A percentile compares a stretch with the other conserved stretches of the same genome.
These are phyloP conservation scores for Stentor roeselii DNA, from an alignment of 73 alveolate genomes.

Conservation along the genomic window DNA sequence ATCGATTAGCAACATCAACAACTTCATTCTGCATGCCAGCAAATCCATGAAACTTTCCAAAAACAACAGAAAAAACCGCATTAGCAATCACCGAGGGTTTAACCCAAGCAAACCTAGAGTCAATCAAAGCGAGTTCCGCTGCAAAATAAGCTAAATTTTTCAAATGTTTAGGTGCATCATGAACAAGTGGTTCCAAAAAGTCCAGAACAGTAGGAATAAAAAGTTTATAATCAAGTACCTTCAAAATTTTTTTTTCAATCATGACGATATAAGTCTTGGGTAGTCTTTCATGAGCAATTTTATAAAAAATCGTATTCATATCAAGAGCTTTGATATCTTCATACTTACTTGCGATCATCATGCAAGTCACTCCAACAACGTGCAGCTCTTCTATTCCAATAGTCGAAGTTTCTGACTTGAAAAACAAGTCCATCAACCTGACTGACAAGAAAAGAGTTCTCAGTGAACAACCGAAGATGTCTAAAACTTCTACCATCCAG, in stretches of 20 bases:
- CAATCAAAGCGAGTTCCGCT: too few relatives aligned
- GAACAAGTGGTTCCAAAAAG: too few relatives aligned
- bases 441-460: neutral
- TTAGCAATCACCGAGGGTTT: too few relatives aligned
- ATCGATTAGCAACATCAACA: too few relatives aligned
- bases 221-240: too few relatives aligned
- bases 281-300: neutral
- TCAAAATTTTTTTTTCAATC: neutral
- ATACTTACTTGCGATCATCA: neutral
- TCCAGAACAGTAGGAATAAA: too few relatives aligned
- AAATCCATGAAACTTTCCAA: too few relatives aligned
- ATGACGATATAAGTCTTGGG: neutral
- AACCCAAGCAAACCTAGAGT: too few relatives aligned
- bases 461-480: neutral
- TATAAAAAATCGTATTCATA: neutral
- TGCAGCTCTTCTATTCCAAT: neutral
- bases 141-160: too few relatives aligned
- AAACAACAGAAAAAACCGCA: too few relatives aligned
- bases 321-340: neutral
- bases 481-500: neutral
- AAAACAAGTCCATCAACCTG: neutral
- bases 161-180: too few relatives aligned
- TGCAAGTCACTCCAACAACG: neutral
- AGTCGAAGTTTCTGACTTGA: neutral
- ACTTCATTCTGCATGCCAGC: too few relatives aligned